Evolutionary conservation across 116 monocot species (phyloP), one percentile per base, ranked within the genome.

Genomic region (Dioscorea cayenensis): DNA sequence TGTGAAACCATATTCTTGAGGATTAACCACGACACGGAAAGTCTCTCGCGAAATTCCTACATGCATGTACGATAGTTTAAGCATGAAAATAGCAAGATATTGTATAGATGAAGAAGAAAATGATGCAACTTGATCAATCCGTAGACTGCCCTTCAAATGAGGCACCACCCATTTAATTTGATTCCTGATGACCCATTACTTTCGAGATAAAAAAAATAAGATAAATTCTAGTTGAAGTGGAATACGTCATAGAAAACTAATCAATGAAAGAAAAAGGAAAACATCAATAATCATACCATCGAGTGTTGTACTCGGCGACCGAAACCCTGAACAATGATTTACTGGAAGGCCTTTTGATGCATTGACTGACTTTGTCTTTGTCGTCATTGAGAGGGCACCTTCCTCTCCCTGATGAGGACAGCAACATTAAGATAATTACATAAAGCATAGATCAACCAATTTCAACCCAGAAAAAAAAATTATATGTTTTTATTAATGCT

Each of bases 321-420:
- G 84, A 63, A 96, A 96, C 0, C 96, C 96, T 29, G 96, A 87
- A 70, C 96, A 96, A 66, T 90, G 79, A 38, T 96, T 96, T 28
- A 96, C 90, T 52, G 84, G 88, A 76, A 92, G 76, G 14, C 96
- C 96, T 84, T 96, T 96, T 35, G 95, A 96, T 71, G 96, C 87
- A 80, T 65, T 81, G 29, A 64, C 59, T 35, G 92, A 92, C 81
- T 82, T 92, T 65, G 75, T 75, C 77, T 89, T 96, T 71, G 92
- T 92, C 66, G 96, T 96, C 92, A 96, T 79, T 65, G 96, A 90
- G 51, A 92, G 79, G 7, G 92, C 85, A 77, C 96, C 96, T 90
- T 96, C 96, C 73, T 96, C 96, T 66, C 96, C 96, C 96, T 96
- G 74, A 50, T 43, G 43, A n/a, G 23, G 28, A 16, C 12, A 66